A percentile compares a stretch with the other conserved stretches of the same genome.
Conservation (phyloP, 768 basidiomycete genomes). For the Lactarius vividus region DNA sequence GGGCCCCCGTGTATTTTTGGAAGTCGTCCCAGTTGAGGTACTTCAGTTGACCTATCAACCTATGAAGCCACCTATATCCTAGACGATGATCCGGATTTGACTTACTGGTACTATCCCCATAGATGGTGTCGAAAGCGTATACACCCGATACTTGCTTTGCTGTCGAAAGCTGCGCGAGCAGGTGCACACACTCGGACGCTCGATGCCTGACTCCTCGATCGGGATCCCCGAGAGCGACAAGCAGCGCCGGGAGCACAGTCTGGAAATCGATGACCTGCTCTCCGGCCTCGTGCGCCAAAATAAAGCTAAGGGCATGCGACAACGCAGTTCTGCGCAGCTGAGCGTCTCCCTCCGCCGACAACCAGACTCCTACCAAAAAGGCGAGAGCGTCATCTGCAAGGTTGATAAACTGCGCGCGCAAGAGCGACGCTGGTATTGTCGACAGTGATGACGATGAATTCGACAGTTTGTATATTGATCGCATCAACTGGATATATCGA, state of each 20-base stretch:
- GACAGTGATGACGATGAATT: slow-evolving; percentile 52
- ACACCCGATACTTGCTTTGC: slow-evolving; percentile 49
- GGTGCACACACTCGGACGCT: slow-evolving; percentile 55
- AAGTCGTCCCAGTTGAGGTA: slow-evolving; percentile 68
- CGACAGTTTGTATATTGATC: slow-evolving; percentile 61
- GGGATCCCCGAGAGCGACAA: slow-evolving; percentile 55
- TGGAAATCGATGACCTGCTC: slow-evolving; percentile 71
- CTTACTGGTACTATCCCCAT: slow-evolving; percentile 60
- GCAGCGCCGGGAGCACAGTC: slow-evolving; percentile 65
- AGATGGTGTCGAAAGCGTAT: slow-evolving; percentile 72
- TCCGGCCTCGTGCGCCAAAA: slow-evolving; percentile 63
- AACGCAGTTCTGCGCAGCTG: slow-evolving; percentile 56
- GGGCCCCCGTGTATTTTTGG: slow-evolving; percentile 51
- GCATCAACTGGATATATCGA: slow-evolving; percentile 59
- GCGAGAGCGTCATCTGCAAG: slow-evolving; percentile 69
- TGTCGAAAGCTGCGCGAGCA: slow-evolving; percentile 42
- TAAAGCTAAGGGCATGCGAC: slow-evolving; percentile 73
- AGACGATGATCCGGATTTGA: slow-evolving; percentile 7
- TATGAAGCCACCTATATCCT: slow-evolving; percentile 6
- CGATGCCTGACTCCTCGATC: slow-evolving; percentile 45
- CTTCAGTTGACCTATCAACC: slow-evolving; percentile 47
- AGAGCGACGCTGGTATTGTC: slow-evolving; percentile 52
- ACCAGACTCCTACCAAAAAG: slow-evolving; percentile 79
- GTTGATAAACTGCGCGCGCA: slow-evolving; percentile 63
- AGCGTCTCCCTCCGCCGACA: slow-evolving; percentile 28